Base-by-base conservation (phyloP, 2,329 filamentous ascomycete genomes). In the Nakataea oryzae region DNA sequence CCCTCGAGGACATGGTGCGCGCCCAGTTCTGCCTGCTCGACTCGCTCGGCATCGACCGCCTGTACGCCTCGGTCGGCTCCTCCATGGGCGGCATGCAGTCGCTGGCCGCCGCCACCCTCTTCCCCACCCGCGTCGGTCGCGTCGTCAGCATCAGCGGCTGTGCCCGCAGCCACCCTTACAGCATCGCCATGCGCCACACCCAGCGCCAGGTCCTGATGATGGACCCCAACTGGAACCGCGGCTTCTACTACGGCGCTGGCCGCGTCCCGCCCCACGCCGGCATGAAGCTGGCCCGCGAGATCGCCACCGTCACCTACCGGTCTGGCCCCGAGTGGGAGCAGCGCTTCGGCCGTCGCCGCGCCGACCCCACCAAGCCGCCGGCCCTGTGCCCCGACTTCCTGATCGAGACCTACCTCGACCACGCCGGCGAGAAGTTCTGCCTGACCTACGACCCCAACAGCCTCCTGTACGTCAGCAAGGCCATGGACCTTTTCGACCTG, bases 41-140 rank as follows among this genome's bases (percentile, higher is more conserved):
- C 73, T 75, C 79, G 5, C 79, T 99, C 30, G 87, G 87, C 7
- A 88, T 99, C 57, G 71, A 84, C 28, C 90, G 86, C 70, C 81
- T 99, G 12, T 91, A 96, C 73, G 95, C 95, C 24, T 96, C 91
- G 63, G 93, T 99, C 26, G 95, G 95, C 17, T 91, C 91, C 7
- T 96, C 91, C 74, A 99, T 99, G 95, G 95, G 95, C 61, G 95
- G 95, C 62, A 99, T 99, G 95, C 93, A 96, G 73, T 95, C 90
- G 67, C 82, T 99, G 6, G 93, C 93, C 9, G 90, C 91, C 0
- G 95, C 91, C 3, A 86, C 90, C 1, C 76, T 96, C 32, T 96
- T 93, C 72, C 90, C 92, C 0, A 84, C 90, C 54, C 84, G 93
- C 41, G 89, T 99, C 3, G 86, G 86, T 54, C 87, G 88, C 66